These are phyloP conservation scores for Pyrenula massariospora DNA, from an alignment of 495 filamentous ascomycete species.

Conservation along the genomic window DNA sequence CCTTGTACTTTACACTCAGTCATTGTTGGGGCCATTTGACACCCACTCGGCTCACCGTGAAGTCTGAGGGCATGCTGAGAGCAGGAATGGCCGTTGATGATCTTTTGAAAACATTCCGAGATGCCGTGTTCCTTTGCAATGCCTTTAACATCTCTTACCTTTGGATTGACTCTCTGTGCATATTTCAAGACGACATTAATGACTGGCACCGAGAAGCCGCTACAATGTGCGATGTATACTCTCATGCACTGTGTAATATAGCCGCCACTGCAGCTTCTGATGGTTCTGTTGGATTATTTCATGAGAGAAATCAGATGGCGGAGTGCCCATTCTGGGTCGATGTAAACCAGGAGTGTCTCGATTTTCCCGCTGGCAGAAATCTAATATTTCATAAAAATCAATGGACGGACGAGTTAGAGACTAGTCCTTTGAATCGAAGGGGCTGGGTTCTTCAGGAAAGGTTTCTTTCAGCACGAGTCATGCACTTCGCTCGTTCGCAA, in stretches of 20 bases:
- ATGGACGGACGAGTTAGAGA: neutral
- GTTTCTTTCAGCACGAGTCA: neutral
- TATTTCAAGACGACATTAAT: slow-evolving; percentile 10
- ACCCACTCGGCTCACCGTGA: slow-evolving; percentile 1
- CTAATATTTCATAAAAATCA: neutral
- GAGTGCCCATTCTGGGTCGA: neutral
- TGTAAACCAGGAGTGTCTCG: neutral
- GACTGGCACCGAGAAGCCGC: slow-evolving; percentile 7
- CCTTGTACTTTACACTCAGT: slow-evolving; percentile 3
- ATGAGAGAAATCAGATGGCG: neutral
- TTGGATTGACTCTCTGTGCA: slow-evolving; percentile 24
- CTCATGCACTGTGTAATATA: slow-evolving; percentile 4
- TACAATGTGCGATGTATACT: slow-evolving; percentile 5
- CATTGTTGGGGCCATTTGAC: slow-evolving; percentile 6
- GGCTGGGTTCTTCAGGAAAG: slow-evolving; percentile 3
- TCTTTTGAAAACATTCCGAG: slow-evolving; percentile 12
- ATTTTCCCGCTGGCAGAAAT: neutral
- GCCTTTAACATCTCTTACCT: slow-evolving; percentile 9
- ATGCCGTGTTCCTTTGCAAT: slow-evolving; percentile 9
- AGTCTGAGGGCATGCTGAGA: neutral
- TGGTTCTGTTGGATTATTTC: neutral
- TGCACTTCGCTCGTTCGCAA: neutral
- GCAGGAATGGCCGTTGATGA: slow-evolving; percentile 1
- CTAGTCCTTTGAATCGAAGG: neutral
- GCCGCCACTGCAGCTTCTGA: slow-evolving; percentile 6